phyloP scores from a whole-genome alignment of 257 asterid species.

The Petunia secreta region DNA sequence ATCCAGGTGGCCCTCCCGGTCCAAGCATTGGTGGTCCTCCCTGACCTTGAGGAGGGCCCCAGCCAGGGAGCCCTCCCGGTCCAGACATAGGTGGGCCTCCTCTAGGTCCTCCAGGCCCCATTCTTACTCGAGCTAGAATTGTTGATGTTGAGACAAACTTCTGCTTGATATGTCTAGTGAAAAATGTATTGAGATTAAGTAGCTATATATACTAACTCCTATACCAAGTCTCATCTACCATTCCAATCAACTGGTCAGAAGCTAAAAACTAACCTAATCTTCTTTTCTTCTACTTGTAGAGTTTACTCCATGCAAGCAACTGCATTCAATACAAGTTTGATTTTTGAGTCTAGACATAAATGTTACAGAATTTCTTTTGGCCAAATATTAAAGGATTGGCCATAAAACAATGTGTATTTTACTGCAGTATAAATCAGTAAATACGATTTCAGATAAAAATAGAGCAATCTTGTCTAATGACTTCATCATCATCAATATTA shows the following conservation, averaged over 20 bases:
- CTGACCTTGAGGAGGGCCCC: background rate
- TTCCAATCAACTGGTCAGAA: conserved; percentile 16
- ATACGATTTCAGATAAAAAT: background rate
- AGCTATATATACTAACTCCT: background rate
- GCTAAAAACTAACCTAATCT: background rate
- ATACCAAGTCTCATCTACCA: background rate
- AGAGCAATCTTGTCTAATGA: background rate
- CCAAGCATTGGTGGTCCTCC: background rate
- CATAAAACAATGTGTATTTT: background rate
- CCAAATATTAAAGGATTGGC: too few relatives aligned
- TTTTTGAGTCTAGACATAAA: too few relatives aligned
- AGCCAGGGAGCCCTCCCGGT: background rate
- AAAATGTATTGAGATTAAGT: background rate
- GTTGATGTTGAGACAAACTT: background rate
- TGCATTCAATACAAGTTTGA: background rate
- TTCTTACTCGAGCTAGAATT: background rate
- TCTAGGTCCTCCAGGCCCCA: background rate
- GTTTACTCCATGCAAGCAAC: background rate
- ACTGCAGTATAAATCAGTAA: background rate
- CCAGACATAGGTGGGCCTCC: too few relatives aligned
- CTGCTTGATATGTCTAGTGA: background rate
- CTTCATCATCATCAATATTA: background rate
- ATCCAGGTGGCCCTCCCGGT: background rate
- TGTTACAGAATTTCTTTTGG: too few relatives aligned
- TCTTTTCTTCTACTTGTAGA: background rate